These are phyloP conservation scores for Testicularia cyperi DNA, from an alignment of 1,284 basidiomycete genomes.

Conservation along the genomic window DNA sequence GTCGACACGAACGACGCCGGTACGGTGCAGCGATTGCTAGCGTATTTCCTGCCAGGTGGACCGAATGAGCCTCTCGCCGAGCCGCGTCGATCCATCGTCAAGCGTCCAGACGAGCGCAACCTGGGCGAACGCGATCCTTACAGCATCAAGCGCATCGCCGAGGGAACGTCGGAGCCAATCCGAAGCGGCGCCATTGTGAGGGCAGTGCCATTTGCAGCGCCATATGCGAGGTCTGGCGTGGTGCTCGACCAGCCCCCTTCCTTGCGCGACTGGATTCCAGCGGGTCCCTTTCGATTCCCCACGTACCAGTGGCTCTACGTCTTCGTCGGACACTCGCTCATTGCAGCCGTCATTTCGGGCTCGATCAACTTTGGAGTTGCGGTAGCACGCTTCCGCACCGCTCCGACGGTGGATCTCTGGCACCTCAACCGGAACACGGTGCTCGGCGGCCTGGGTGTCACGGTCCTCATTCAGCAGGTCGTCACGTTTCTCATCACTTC, in stretches of 20 bases:
- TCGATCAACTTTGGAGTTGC: slow-evolving; percentile 57
- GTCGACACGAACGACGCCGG: too few species aligned
- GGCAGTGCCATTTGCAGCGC: slow-evolving; percentile 35
- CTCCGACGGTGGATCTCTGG: slow-evolving; percentile 44
- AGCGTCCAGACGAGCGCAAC: slow-evolving; percentile 23
- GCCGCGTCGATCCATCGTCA: slow-evolving; percentile 32
- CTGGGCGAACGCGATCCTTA: slow-evolving; percentile 24
- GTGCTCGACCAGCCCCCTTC: slow-evolving; percentile 25
- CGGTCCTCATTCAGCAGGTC: slow-evolving; percentile 53
- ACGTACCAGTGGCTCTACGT: slow-evolving; percentile 37
- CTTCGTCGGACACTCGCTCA: slow-evolving; percentile 17
- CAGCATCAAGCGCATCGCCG: slow-evolving; percentile 1
- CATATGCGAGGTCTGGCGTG: slow-evolving; percentile 29
- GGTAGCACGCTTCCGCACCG: slow-evolving; percentile 38
- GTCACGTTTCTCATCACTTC: slow-evolving; percentile 55
- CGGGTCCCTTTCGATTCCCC: slow-evolving; percentile 29
- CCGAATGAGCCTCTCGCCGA: too few species aligned
- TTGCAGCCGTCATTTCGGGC: slow-evolving; percentile 40
- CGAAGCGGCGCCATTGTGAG: too few species aligned
- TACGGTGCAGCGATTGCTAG: too few species aligned
- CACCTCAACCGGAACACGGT: slow-evolving; percentile 46
- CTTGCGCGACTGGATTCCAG: slow-evolving; percentile 24
- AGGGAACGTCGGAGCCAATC: too few species aligned
- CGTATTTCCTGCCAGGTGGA: too few species aligned
- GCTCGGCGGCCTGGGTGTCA: slow-evolving; percentile 57